Base-by-base conservation (phyloP, 495 filamentous ascomycete species). In the Penicillium odoratum region DNA sequence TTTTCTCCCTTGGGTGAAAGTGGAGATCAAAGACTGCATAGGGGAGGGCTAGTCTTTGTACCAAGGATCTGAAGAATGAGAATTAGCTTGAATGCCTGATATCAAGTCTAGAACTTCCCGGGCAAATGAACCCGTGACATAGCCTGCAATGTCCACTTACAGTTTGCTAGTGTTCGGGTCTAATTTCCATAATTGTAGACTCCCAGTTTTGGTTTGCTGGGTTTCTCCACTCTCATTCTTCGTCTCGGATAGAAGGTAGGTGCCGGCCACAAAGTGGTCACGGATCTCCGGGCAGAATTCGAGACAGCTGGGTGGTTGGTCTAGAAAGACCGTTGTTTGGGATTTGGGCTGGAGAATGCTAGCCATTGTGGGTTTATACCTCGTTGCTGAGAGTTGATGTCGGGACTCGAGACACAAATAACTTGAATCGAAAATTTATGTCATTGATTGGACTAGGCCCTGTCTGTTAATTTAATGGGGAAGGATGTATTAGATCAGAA, bases 1-100 rank as follows among this genome's bases (percentile, higher is more conserved):
- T 72, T 13, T 74, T 72, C n/a, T 74, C 63, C 42, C 73, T 67
- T 7, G 85, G 86, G 57, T 86, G 85, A 70, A 97, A 97, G 56
- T 90, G 88, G 25, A 97, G 80, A 67, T 98, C 93, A 44, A 98
- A 84, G 25, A 97, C 79, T 21, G 91, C 92, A 61, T 83, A 88
- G 42, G 81, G 81, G 34, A 85, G 80, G 3, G 77, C 68, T 29
- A 87, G 51, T 1, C 78, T 83, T 61, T 74, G 67, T 31, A 74
- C 61, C 54, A 69, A 67, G 8, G 69, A 63, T 60, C 76, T 79
- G 16, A 53, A 31, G 51, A 51, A 36, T 36, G 49, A 31, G 16
- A 30, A 13, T 31, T 40, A 40, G n/a, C 30, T 34, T 40, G 7
- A 53, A 44, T 42, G 40, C n/a, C 36, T 16, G 51, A 53, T 43